Evolutionary conservation across 768 basidiomycete species (phyloP).

Genomic region (Punctularia strigosozonata): DNA sequence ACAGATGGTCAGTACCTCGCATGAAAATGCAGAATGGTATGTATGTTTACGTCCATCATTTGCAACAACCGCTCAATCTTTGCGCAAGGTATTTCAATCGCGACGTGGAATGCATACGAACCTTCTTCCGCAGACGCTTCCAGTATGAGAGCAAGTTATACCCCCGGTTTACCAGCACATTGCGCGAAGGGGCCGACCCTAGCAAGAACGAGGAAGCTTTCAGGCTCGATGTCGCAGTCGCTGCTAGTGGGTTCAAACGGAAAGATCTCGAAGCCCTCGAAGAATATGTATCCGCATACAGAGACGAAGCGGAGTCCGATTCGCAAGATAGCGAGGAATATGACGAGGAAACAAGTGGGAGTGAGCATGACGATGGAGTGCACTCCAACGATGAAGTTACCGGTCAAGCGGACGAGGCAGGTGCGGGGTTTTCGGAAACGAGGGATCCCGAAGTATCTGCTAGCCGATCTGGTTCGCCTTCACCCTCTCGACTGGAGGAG

Average conservation of each 20-base stretch:
- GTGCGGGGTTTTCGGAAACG: conserved; percentile 6
- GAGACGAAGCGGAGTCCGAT: conserved; percentile 26
- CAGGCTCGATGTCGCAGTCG: conserved; percentile 80
- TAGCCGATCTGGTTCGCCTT: conserved; percentile 28
- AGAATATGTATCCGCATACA: conserved; percentile 46
- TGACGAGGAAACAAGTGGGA: conserved; percentile 14
- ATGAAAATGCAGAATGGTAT: conserved; percentile 93
- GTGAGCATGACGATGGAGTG: conserved; percentile 18
- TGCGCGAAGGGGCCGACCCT: conserved; percentile 25
- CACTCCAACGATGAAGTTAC: conserved; percentile 17
- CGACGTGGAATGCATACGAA: conserved; percentile 92
- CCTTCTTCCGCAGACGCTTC: conserved; percentile 86
- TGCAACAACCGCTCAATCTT: conserved; percentile 8
- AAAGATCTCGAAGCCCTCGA: conserved; percentile 75
- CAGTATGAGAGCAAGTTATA: conserved; percentile 85
- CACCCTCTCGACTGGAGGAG: conserved; percentile 39
- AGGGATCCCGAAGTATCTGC: neutral
- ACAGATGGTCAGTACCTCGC: conserved; percentile 97
- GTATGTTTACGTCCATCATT: conserved; percentile 12
- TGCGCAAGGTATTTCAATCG: conserved; percentile 89
- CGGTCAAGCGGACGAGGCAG: conserved; percentile 12
- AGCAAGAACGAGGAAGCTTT: conserved; percentile 53
- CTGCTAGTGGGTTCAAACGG: conserved; percentile 86
- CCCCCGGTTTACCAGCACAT: conserved; percentile 67
- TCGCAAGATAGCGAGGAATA: conserved; percentile 25